Evolutionary conservation across 768 basidiomycete genomes (phyloP).

Genomic region (Fibroporia radiculosa): DNA sequence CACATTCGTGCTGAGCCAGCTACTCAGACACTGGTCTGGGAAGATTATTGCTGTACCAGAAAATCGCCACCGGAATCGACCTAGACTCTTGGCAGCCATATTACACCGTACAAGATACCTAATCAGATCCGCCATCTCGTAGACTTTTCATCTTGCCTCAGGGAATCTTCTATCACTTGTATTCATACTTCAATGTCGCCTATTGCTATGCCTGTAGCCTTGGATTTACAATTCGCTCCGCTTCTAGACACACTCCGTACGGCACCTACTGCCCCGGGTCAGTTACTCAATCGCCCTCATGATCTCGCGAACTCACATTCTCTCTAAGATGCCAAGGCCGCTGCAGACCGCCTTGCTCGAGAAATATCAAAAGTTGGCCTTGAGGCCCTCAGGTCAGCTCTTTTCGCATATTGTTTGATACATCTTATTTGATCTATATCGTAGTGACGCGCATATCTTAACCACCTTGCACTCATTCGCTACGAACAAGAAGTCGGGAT

Average conservation of each 20-base stretch:
- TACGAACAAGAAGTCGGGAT: conserved; percentile 80
- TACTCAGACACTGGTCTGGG: no score
- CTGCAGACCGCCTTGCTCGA: conserved; percentile 72
- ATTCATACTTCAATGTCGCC: conserved; percentile 42
- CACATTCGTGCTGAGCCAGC: not conserved
- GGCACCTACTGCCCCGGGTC: conserved; percentile 32
- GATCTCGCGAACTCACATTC: not conserved
- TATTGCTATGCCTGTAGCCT: conserved; percentile 38
- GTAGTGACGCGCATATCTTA: conserved; percentile 56
- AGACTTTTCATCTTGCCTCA: no score
- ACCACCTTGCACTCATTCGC: conserved; percentile 61
- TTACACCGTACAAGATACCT: conserved; percentile 2
- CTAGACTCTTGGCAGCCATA: not conserved
- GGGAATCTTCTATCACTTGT: conserved; percentile 16
- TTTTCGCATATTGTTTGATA: conserved; percentile 12
- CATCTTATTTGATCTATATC: not conserved
- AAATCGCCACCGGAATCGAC: no score
- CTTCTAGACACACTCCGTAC: conserved; percentile 33
- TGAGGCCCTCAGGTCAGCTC: conserved; percentile 49
- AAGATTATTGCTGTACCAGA: no score
- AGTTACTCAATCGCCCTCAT: conserved; percentile 4
- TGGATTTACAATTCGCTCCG: conserved; percentile 36
- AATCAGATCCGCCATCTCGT: conserved; percentile 18
- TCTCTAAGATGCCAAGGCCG: conserved; percentile 68
- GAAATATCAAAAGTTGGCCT: conserved; percentile 59